Evolutionary conservation across 2,329 filamentous ascomycete species (phyloP), one percentile per base, ranked within the genome.

Genomic region (Fusarium tupiense): DNA sequence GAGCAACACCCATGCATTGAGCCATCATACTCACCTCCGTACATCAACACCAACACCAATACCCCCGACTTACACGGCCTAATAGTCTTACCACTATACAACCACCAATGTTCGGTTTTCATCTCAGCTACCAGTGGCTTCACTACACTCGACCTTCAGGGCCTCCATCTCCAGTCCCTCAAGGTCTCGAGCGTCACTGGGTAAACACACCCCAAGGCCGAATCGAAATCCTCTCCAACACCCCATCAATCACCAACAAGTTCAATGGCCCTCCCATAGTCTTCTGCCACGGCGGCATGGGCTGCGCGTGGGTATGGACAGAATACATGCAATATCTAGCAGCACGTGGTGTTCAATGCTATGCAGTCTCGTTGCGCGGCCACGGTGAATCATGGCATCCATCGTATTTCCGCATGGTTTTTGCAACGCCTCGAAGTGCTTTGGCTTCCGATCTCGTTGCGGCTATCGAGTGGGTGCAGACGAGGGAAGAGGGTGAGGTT

Each of bases 221-320:
- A 6, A 80, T 89, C n/a, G 87, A 89, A 75, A 76, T 89, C 7
- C 83, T 90, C 35, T 82, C 81, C 64, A 84, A 84, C n/a, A 72
- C 78, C 20, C 83, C 84, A 3, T 61, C 73, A 5, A 69, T 65
- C 26, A 59, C 68, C 9, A 52, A 50, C 12, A 59, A 47, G 44
- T 44, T 61, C 6, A 63, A 67, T 31, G 74, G 61, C 46, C 46
- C 83, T 16, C 84, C 86, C 5, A 77, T 89, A 19, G 84, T 89
- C 80, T 88, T 89, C 79, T 81, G 85, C 40, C 88, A 90, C 71
- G 88, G 88, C 44, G 87, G 87, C 56, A 88, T 89, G 82, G 88
- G 87, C 46, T 83, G 82, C 61, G 88, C 88, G 13, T 85, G 84
- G 77, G 83, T 88, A 26, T 90, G 87, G 86, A 81, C 85, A 14